These are phyloP conservation scores for Lactarius sanguifluus DNA, from an alignment of 768 basidiomycete species.

Conservation along the genomic window DNA sequence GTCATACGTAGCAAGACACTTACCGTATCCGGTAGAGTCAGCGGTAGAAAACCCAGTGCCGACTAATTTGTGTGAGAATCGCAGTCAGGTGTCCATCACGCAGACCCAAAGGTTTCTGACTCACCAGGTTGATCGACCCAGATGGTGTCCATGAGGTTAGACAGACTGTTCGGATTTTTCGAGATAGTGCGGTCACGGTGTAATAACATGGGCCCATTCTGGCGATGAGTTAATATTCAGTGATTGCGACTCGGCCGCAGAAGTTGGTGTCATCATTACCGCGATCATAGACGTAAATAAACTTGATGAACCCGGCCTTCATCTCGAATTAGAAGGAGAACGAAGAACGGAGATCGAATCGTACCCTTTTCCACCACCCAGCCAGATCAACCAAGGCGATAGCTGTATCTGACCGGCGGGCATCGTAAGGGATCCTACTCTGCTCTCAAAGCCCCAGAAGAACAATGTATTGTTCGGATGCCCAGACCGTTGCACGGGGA, in stretches of 20 bases:
- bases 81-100: neutral
- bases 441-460: slow-evolving; percentile 43
- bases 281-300: slow-evolving; percentile 63
- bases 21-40: slow-evolving; percentile 60
- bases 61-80: slow-evolving; percentile 32
- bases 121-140: slow-evolving; percentile 72
- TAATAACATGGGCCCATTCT: slow-evolving; percentile 73
- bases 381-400: slow-evolving; percentile 43
- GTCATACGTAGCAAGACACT: slow-evolving; percentile 25
- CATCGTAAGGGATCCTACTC: slow-evolving; percentile 40
- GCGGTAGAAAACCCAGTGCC: slow-evolving; percentile 66
- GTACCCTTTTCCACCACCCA: slow-evolving; percentile 38
- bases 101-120: neutral
- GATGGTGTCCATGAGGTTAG: slow-evolving; percentile 60
- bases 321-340: neutral
- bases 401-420: slow-evolving; percentile 30
- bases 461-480: slow-evolving; percentile 42
- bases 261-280: slow-evolving; percentile 28
- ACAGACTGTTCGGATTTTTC: slow-evolving; percentile 58
- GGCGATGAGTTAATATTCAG: neutral
- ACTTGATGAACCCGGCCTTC: slow-evolving; percentile 69
- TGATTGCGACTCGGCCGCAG: too few species aligned
- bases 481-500: slow-evolving; percentile 36
- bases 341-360: neutral
- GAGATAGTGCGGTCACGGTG: slow-evolving; percentile 49